These are phyloP conservation scores for Diaporthe caulivora DNA, from an alignment of 2,329 filamentous ascomycete genomes.

Conservation along the genomic window DNA sequence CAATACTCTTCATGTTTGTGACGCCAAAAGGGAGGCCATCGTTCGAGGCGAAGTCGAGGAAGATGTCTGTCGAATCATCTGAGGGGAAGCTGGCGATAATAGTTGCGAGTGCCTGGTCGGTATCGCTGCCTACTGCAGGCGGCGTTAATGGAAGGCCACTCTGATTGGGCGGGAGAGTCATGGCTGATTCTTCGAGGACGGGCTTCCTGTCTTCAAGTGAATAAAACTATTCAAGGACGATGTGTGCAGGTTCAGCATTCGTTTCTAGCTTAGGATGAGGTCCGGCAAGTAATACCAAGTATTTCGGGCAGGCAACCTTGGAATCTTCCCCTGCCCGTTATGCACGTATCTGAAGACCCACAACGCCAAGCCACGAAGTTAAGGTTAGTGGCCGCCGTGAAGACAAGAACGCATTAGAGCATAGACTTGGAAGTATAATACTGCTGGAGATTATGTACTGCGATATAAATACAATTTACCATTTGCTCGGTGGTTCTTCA, in stretches of 20 bases:
- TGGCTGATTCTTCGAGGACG: background rate
- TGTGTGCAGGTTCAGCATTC: background rate
- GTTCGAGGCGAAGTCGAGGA: background rate
- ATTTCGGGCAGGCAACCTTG: background rate
- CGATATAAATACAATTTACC: too few relatives aligned
- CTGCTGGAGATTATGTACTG: too few relatives aligned
- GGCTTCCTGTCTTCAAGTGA: background rate
- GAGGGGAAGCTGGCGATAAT: constrained; percentile 1
- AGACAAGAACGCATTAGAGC: too few relatives aligned
- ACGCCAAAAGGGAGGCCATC: background rate
- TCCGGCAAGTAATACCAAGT: background rate
- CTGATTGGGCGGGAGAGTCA: background rate
- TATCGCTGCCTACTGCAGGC: background rate
- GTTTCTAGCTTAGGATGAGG: background rate
- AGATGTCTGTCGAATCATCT: background rate
- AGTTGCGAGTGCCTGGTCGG: background rate
- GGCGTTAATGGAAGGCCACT: background rate
- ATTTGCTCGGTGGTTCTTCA: background rate
- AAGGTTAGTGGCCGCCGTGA: background rate
- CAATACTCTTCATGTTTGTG: background rate
- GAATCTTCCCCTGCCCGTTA: background rate
- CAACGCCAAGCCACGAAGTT: background rate
- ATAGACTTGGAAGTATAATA: too few relatives aligned
- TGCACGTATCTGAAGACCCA: background rate
- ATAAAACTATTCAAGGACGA: background rate